Conservation (phyloP, 2,329 filamentous ascomycete genomes). For the Emmonsiellopsis sp. region DNA sequence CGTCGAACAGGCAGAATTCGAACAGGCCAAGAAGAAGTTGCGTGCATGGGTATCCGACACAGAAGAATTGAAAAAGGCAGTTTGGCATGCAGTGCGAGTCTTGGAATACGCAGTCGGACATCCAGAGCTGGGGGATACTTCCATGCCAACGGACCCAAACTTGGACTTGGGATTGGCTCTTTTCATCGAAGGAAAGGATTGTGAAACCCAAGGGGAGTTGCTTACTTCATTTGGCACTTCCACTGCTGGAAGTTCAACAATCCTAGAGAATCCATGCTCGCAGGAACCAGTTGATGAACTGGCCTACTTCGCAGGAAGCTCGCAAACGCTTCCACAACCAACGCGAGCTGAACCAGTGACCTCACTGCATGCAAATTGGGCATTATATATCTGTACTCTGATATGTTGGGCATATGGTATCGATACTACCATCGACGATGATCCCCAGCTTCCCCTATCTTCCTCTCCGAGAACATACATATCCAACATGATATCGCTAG, state of each 20-base stretch:
- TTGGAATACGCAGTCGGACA: constrained; percentile 11
- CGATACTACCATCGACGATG: constrained; percentile 1
- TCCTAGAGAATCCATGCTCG: too few relatives aligned
- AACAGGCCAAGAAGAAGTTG: constrained; percentile 20
- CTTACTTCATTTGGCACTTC: not conserved
- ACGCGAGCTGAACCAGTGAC: constrained; percentile 9
- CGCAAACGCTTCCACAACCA: not conserved
- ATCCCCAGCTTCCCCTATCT: not conserved
- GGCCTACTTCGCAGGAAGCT: not conserved
- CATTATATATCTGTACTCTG: constrained; percentile 23
- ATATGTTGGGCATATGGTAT: constrained; percentile 28
- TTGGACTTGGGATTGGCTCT: not conserved
- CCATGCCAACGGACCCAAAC: not conserved
- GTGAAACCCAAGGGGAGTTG: not conserved
- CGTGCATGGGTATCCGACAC: constrained; percentile 21
- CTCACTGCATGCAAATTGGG: constrained; percentile 27
- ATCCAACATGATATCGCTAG: constrained; percentile 13
- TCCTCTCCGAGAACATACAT: constrained; percentile 13
- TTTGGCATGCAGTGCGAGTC: constrained; percentile 25
- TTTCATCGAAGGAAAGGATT: not conserved
- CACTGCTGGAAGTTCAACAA: not conserved
- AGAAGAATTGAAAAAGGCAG: constrained; percentile 18
- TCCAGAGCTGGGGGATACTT: not conserved
- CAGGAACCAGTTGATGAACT: not conserved
- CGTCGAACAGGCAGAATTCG: constrained; percentile 23